phyloP scores from a whole-genome alignment of 176 grass and related monocot species.

The Raddia distichophylla region DNA sequence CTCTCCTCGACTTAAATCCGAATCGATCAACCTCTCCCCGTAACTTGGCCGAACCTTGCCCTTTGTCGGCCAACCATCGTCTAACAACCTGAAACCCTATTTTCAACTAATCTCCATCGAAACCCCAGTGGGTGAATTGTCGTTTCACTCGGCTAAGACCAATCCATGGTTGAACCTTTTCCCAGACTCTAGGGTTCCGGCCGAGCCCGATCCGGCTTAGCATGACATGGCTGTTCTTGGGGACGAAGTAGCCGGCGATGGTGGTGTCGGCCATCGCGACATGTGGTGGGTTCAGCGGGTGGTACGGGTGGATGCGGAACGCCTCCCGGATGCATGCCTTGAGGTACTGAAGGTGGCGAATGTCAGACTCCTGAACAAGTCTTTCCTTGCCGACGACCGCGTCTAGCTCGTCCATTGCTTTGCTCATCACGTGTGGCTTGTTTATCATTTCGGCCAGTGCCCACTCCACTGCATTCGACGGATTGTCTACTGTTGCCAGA shows the following conservation, averaged over 20 bases:
- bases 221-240: constrained; percentile 38
- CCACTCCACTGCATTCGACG: constrained; percentile 40
- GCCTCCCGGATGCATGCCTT: constrained; percentile 34
- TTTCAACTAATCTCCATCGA: too few relatives aligned
- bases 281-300: constrained; percentile 42
- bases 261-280: constrained; percentile 6
- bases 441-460: constrained; percentile 30
- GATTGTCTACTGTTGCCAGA: constrained; percentile 16
- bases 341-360: constrained; percentile 35
- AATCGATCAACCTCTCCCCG: too few relatives aligned
- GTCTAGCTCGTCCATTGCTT: constrained; percentile 16
- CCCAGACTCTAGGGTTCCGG: constrained; percentile 35
- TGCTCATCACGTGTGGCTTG: constrained; percentile 23
- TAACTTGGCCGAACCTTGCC: too few relatives aligned
- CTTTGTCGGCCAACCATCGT: too few relatives aligned
- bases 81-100: too few relatives aligned
- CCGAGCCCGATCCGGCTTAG: constrained; percentile 23
- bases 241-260: constrained; percentile 38
- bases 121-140: too few relatives aligned
- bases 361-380: constrained; percentile 36
- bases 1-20: too few relatives aligned
- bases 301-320: constrained; percentile 37
- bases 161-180: too few relatives aligned
- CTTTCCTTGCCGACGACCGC: constrained; percentile 16
- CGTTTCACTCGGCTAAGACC: too few relatives aligned